phyloP scores from a whole-genome alignment of 331 rosid genomes.

The Malus hybrid region DNA sequence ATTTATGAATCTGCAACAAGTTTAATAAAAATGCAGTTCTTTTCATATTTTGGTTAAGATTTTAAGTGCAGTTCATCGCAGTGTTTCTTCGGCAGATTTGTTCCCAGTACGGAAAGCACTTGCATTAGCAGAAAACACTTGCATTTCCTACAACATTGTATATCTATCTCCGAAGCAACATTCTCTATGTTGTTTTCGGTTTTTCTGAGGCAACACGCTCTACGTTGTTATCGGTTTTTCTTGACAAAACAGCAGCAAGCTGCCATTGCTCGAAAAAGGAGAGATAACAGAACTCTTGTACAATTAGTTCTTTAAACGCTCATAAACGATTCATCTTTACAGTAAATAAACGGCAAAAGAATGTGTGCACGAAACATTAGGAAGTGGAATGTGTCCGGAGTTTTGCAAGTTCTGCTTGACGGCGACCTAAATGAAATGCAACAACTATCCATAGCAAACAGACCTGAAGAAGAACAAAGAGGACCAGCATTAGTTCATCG shows the following conservation, averaged over 20 bases:
- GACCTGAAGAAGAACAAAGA: slow-evolving; percentile 41
- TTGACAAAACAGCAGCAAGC: not conserved
- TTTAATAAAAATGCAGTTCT: not conserved
- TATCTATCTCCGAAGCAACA: no score
- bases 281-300: not conserved
- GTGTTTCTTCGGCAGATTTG: no score
- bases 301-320: not conserved
- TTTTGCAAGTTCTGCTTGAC: slow-evolving; percentile 63
- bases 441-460: slow-evolving; percentile 67
- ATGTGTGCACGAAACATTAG: slow-evolving; percentile 3
- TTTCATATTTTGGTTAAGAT: not conserved
- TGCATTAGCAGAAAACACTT: no score
- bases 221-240: no score
- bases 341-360: not conserved
- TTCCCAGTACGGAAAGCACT: no score
- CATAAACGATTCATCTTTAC: not conserved
- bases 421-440: slow-evolving; percentile 73
- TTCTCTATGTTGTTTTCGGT: no score
- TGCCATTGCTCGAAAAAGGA: not conserved
- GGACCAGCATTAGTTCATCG: not conserved
- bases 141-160: not conserved
- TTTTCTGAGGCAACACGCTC: no score
- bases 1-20: not conserved
- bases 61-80: not conserved
- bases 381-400: slow-evolving; percentile 24